phyloP scores from a whole-genome alignment of 1,284 basidiomycete species.

The Takashimella koratensis region DNA sequence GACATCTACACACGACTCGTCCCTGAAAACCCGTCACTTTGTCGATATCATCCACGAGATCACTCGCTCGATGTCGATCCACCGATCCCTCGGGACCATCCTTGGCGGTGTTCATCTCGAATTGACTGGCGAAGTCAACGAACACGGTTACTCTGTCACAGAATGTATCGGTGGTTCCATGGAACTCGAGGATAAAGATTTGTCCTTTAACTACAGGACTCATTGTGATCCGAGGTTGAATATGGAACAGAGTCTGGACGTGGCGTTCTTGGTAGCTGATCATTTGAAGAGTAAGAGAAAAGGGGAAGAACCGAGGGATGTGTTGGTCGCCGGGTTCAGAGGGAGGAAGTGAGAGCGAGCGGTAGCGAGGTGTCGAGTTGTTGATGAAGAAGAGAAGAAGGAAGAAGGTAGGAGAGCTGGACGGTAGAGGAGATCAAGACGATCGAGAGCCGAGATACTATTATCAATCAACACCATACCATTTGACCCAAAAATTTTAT shows the following conservation, averaged over 20 bases:
- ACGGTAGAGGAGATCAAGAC: no score
- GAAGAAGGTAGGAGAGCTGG: no score
- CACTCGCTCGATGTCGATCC: constrained; percentile 74
- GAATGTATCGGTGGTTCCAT: constrained; percentile 59
- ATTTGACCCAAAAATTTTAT: no score
- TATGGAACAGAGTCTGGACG: constrained; percentile 56
- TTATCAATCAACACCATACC: no score
- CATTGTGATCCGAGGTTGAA: constrained; percentile 54
- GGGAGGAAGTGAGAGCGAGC: not conserved
- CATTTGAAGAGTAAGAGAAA: constrained; percentile 45
- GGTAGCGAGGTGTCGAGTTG: no score
- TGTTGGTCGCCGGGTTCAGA: constrained; percentile 8
- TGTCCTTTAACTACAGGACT: constrained; percentile 54
- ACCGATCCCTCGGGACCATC: constrained; percentile 64
- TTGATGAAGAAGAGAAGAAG: no score
- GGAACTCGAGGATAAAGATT: constrained; percentile 55
- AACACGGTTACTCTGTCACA: constrained; percentile 84
- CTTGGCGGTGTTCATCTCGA: constrained; percentile 96
- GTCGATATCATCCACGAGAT: constrained; percentile 87
- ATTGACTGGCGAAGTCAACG: constrained; percentile 91
- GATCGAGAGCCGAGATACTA: no score
- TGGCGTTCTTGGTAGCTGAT: constrained; percentile 52
- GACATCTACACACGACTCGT: constrained; percentile 60
- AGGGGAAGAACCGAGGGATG: constrained; percentile 40
- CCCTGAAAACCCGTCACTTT: constrained; percentile 83